Conservation (phyloP, 2,329 filamentous ascomycete species). For the Pyrenophora seminiperda region DNA sequence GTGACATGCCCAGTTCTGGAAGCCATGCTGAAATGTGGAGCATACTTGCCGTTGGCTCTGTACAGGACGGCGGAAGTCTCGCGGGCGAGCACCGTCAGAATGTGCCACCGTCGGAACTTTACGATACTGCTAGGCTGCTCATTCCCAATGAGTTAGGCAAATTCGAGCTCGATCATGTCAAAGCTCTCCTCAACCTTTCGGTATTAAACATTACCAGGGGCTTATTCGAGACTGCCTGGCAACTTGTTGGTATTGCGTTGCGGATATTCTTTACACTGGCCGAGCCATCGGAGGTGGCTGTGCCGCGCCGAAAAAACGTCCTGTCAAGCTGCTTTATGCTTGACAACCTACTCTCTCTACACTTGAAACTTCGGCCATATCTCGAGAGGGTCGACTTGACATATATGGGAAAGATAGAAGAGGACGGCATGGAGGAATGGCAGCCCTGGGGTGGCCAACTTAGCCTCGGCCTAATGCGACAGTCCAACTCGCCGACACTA, state of each 20-base stretch:
- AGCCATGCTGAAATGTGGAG: conserved; percentile 54
- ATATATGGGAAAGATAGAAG: conserved; percentile 57
- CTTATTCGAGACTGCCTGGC: conserved; percentile 64
- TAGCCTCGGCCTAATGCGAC: conserved; percentile 30
- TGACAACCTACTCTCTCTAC: conserved; percentile 62
- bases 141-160: conserved; percentile 36
- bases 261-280: conserved; percentile 56
- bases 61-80: conserved; percentile 17
- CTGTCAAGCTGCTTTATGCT: conserved; percentile 66
- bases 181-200: conserved; percentile 56
- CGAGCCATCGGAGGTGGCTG: conserved; percentile 33
- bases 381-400: conserved; percentile 56
- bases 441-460: conserved; percentile 68
- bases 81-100: conserved; percentile 1
- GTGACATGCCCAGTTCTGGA: conserved; percentile 36
- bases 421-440: conserved; percentile 75
- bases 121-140: conserved; percentile 31
- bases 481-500: conserved; percentile 42
- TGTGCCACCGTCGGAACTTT: conserved; percentile 20
- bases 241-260: conserved; percentile 67
- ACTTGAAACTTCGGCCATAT: conserved; percentile 57
- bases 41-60: conserved; percentile 49
- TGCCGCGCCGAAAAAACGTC: conserved; percentile 45
- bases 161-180: conserved; percentile 48
- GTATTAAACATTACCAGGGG: conserved; percentile 65